Percentiles rank a stretch among this genome's conserved stretches.
Conservation (phyloP, 768 basidiomycete genomes). For the Phanerodontia chrysosporium region DNA sequence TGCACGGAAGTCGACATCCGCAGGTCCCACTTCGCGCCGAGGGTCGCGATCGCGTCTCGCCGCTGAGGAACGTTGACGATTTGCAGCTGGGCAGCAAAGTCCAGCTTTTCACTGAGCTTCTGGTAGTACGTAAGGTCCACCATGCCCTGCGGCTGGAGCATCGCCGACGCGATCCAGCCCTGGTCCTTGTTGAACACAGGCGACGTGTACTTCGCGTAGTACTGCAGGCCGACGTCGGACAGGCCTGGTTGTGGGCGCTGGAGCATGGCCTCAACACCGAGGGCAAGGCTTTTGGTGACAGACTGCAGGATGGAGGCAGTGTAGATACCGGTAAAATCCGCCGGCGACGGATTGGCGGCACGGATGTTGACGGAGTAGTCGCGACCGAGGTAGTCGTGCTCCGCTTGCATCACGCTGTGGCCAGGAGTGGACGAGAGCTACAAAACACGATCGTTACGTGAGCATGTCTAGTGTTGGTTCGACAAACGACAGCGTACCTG, state of each 20-base stretch:
- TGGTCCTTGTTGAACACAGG: slow-evolving; percentile 38
- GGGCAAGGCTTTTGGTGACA: slow-evolving; percentile 80
- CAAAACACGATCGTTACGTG: background rate
- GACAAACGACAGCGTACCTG: slow-evolving; percentile 55
- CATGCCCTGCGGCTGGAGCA: slow-evolving; percentile 72
- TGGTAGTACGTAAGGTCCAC: slow-evolving; percentile 96
- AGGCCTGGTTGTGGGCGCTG: slow-evolving; percentile 74
- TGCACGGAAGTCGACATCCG: slow-evolving; percentile 92
- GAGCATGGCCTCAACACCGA: slow-evolving; percentile 82
- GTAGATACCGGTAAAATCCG: slow-evolving; percentile 88
- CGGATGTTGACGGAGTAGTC: slow-evolving; percentile 87
- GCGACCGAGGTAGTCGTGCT: slow-evolving; percentile 88
- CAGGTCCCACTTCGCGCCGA: slow-evolving; percentile 96
- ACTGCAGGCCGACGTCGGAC: slow-evolving; percentile 68
- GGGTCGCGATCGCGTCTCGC: slow-evolving; percentile 87
- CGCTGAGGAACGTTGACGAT: slow-evolving; percentile 73
- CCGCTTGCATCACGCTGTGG: slow-evolving; percentile 89
- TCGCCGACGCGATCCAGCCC: slow-evolving; percentile 92
- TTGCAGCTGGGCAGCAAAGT: slow-evolving; percentile 93
- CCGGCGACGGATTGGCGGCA: slow-evolving; percentile 85
- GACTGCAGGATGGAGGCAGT: slow-evolving; percentile 92
- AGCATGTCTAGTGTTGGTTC: slow-evolving; percentile 13
- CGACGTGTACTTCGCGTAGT: slow-evolving; percentile 72
- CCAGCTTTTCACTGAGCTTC: slow-evolving; percentile 90
- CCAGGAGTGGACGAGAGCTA: slow-evolving; percentile 74